Evolutionary conservation across 2,329 filamentous ascomycete genomes (phyloP).

Genomic region (Colletotrichum spaethianum): DNA sequence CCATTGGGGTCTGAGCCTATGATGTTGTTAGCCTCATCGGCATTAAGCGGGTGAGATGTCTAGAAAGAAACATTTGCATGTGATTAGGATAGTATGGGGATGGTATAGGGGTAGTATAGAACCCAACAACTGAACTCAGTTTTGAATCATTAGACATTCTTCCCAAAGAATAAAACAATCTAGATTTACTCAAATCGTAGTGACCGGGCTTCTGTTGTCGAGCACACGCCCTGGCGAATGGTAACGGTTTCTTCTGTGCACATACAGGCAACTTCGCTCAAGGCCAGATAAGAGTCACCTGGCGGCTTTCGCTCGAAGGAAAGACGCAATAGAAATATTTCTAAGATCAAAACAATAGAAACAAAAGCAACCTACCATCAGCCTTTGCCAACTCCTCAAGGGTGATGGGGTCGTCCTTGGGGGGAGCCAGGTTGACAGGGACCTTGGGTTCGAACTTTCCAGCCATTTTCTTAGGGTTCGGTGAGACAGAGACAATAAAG

Average conservation of each 20-base stretch:
- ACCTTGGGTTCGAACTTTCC: slow-evolving; percentile 84
- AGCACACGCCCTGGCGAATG: background rate
- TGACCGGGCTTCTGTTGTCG: background rate
- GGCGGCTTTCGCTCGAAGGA: background rate
- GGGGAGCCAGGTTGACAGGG: slow-evolving; percentile 82
- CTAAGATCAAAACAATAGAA: background rate
- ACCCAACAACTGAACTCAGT: background rate
- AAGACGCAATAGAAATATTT: background rate
- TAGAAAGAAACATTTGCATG: background rate
- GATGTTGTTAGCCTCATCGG: background rate
- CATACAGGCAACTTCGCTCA: background rate
- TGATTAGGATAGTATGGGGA: background rate
- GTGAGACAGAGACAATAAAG: background rate
- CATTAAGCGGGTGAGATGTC: background rate
- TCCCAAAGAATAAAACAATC: background rate
- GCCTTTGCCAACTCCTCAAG: slow-evolving; percentile 83
- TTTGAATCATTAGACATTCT: background rate
- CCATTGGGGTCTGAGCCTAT: slow-evolving; percentile 37
- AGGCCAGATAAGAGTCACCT: background rate
- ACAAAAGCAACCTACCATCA: slow-evolving; percentile 75
- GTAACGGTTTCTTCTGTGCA: background rate
- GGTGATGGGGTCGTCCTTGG: slow-evolving; percentile 91
- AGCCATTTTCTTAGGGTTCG: slow-evolving; percentile 60
- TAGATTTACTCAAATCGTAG: background rate
- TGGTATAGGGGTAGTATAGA: no score